Evolutionary conservation across 192 early-diverging fungal genomes (phyloP).

Genomic region (Mortierella claussenii): DNA sequence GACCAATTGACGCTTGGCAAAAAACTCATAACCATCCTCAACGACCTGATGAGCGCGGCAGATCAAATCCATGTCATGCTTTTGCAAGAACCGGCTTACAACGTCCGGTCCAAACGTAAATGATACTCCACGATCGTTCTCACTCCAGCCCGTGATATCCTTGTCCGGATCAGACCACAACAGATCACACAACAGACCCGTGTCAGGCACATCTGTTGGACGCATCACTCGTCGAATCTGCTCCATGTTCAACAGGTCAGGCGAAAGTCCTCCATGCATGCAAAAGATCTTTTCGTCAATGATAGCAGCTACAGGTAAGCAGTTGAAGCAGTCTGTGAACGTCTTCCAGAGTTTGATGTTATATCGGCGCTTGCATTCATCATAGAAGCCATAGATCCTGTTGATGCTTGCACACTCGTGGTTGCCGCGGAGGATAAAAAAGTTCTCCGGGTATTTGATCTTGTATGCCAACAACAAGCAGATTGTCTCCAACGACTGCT

Average conservation of each 20-base stretch:
- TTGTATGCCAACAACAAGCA: slow-evolving; percentile 97
- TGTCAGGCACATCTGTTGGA: slow-evolving; percentile 98
- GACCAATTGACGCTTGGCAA: slow-evolving; percentile 95
- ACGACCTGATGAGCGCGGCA: slow-evolving; percentile 99
- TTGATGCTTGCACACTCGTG: slow-evolving; percentile 98
- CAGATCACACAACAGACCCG: slow-evolving; percentile 94
- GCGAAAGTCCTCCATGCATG: slow-evolving; percentile 98
- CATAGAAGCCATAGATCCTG: slow-evolving; percentile 21
- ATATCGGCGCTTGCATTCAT: slow-evolving; percentile 85
- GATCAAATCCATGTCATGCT: slow-evolving; percentile 97
- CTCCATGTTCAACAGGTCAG: slow-evolving; percentile 97
- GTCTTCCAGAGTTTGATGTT: slow-evolving; percentile 99
- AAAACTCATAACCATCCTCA: slow-evolving; percentile 99
- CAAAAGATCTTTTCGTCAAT: slow-evolving; percentile 99
- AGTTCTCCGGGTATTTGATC: slow-evolving; percentile 99
- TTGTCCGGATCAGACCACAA: slow-evolving; percentile 99
- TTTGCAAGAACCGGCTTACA: slow-evolving; percentile 92
- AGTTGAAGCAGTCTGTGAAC: slow-evolving; percentile 99
- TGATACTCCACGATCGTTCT: slow-evolving; percentile 96
- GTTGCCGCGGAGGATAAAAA: slow-evolving; percentile 98
- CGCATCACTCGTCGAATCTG: slow-evolving; percentile 97
- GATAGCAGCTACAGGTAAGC: slow-evolving; percentile 95
- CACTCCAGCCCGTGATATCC: slow-evolving; percentile 94
- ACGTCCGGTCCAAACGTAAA: slow-evolving; percentile 98
- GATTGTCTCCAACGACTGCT: slow-evolving; percentile 97